phyloP scores from a whole-genome alignment of 805 yeast species.

The Schizosaccharomyces lindneri region DNA sequence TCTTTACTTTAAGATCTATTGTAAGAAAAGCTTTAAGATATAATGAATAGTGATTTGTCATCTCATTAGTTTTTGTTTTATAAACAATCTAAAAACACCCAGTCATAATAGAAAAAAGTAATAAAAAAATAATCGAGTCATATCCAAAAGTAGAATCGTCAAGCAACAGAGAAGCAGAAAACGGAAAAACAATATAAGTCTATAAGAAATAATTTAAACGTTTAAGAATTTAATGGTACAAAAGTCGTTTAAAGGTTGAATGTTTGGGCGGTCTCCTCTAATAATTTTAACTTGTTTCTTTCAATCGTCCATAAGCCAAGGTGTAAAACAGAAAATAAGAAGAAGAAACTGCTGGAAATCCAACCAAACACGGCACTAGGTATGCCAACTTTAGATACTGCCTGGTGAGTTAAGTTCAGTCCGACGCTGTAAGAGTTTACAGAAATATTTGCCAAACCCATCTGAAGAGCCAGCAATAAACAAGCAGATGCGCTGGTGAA shows the following conservation, averaged over 20 bases:
- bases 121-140: too few relatives aligned
- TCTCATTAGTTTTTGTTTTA: too few relatives aligned
- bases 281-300: neutral
- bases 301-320: neutral
- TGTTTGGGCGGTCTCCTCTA: neutral
- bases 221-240: too few relatives aligned
- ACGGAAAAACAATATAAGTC: too few relatives aligned
- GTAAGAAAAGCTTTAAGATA: too few relatives aligned
- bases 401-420: neutral
- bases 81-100: too few relatives aligned
- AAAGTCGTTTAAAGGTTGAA: neutral
- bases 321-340: neutral
- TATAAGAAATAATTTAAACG: too few relatives aligned
- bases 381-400: neutral
- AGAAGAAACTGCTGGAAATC: neutral
- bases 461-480: neutral
- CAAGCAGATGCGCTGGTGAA: neutral
- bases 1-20: too few relatives aligned
- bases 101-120: too few relatives aligned
- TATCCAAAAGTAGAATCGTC: too few relatives aligned
- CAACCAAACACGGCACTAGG: neutral
- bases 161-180: too few relatives aligned
- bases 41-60: too few relatives aligned
- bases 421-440: neutral
- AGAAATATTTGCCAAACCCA: neutral